Conservation (phyloP, 2,329 filamentous ascomycete species). For the Fusarium buxicola region DNA sequence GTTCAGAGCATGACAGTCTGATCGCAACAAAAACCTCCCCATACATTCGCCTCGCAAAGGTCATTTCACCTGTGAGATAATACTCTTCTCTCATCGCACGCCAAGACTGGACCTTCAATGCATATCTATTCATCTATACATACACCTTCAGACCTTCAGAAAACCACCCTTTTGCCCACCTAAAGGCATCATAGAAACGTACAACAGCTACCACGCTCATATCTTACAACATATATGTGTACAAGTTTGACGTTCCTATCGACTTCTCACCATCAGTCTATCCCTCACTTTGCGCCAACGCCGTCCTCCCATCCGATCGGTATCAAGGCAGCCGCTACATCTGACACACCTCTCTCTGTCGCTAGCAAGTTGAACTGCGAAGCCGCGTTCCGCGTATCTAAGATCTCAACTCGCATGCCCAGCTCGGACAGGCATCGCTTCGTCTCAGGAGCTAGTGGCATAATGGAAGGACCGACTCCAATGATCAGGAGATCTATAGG, state of each 20-base stretch:
- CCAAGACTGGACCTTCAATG: neutral
- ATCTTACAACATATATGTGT: slow-evolving; percentile 17
- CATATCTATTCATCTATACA: neutral
- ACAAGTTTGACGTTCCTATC: slow-evolving; percentile 1
- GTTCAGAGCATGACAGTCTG: too few species aligned
- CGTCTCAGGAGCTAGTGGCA: slow-evolving; percentile 81
- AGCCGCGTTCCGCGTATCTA: slow-evolving; percentile 93
- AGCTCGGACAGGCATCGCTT: slow-evolving; percentile 78
- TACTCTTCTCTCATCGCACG: too few species aligned
- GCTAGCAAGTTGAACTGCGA: slow-evolving; percentile 95
- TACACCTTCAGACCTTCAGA: neutral
- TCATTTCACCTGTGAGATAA: too few species aligned
- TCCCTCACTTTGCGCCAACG: slow-evolving; percentile 52
- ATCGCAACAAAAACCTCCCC: too few species aligned
- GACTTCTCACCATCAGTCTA: neutral
- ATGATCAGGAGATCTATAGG: slow-evolving; percentile 83
- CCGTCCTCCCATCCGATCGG: slow-evolving; percentile 84
- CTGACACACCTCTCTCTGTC: slow-evolving; percentile 88
- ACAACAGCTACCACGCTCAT: neutral
- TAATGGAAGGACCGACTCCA: slow-evolving; percentile 82
- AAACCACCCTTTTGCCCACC: neutral
- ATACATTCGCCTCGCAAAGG: too few species aligned
- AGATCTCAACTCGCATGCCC: slow-evolving; percentile 86
- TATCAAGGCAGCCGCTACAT: slow-evolving; percentile 88
- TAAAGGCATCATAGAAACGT: neutral